Percentiles rank a stretch among this genome's conserved stretches.
Conservation (phyloP, 1,139 yeast genomes). For the Candida sanyaensis region DNA sequence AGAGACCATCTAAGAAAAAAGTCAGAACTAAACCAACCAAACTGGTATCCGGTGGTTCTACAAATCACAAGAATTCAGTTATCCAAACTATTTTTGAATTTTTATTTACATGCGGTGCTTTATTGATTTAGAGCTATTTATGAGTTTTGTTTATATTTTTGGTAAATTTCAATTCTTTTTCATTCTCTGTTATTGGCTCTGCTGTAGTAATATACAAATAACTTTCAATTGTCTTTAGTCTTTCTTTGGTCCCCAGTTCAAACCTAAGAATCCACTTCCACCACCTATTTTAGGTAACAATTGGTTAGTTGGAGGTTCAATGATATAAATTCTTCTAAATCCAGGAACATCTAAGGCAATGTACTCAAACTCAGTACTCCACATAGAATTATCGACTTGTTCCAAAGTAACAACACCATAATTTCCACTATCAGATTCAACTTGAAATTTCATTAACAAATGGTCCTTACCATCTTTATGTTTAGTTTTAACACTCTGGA, state of each 20-base stretch:
- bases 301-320: slow-evolving; percentile 57
- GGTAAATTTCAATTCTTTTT: not conserved
- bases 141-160: not conserved
- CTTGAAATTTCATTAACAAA: slow-evolving; percentile 81
- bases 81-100: slow-evolving; percentile 2
- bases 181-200: not conserved
- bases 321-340: slow-evolving; percentile 63
- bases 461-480: slow-evolving; percentile 81
- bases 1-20: not conserved
- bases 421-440: slow-evolving; percentile 57
- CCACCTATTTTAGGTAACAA: slow-evolving; percentile 32
- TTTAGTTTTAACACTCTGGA: slow-evolving; percentile 52
- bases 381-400: slow-evolving; percentile 65
- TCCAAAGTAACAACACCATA: slow-evolving; percentile 77
- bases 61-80: not conserved
- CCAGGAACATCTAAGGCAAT: slow-evolving; percentile 79
- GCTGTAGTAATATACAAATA: not conserved
- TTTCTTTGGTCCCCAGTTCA: slow-evolving; percentile 82
- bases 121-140: slow-evolving; percentile 1
- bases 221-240: slow-evolving; percentile 24
- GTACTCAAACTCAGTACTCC: slow-evolving; percentile 73
- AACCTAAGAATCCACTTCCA: slow-evolving; percentile 68
- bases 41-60: slow-evolving; percentile 3
- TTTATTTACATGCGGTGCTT: slow-evolving; percentile 4
- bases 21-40: not conserved